phyloP scores from a whole-genome alignment of 768 basidiomycete genomes.

The Lepiota brunneoincarnata region DNA sequence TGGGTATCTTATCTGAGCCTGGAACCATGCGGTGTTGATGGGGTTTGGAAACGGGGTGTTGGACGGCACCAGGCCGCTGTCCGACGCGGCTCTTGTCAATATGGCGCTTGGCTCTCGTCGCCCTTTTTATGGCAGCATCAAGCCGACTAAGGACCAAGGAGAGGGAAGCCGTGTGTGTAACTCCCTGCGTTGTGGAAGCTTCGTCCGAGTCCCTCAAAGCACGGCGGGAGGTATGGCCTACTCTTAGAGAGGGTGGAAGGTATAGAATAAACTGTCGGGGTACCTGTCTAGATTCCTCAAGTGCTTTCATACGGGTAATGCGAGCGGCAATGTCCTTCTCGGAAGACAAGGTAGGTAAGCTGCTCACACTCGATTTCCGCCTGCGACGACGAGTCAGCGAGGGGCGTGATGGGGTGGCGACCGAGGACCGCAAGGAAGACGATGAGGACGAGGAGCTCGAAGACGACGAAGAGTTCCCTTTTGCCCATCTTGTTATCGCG shows the following conservation, averaged over 20 bases:
- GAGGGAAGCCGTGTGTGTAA: conserved; percentile 45
- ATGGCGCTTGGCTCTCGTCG: conserved; percentile 19
- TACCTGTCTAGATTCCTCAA: conserved; percentile 55
- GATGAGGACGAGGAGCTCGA: conserved; percentile 43
- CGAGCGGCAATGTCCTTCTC: conserved; percentile 61
- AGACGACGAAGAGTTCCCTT: conserved; percentile 33
- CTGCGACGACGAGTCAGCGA: conserved; percentile 41
- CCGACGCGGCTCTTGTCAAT: background rate
- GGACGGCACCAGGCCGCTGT: conserved; percentile 22
- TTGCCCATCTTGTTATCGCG: conserved; percentile 72
- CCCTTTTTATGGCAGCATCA: conserved; percentile 42
- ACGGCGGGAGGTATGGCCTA: conserved; percentile 2
- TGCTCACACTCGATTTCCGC: conserved; percentile 46
- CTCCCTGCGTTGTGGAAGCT: conserved; percentile 13
- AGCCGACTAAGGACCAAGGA: conserved; percentile 47
- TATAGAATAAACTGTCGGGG: conserved; percentile 68
- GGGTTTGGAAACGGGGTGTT: conserved; percentile 1
- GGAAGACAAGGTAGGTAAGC: conserved; percentile 49
- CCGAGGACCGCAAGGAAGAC: conserved; percentile 38
- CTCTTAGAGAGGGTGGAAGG: conserved; percentile 39
- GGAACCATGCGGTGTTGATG: background rate
- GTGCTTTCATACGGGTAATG: conserved; percentile 56
- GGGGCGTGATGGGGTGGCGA: conserved; percentile 38
- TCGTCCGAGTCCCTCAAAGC: background rate
- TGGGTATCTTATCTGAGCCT: background rate